phyloP scores from a whole-genome alignment of 768 basidiomycete genomes.

The Jaapia argillacea region DNA sequence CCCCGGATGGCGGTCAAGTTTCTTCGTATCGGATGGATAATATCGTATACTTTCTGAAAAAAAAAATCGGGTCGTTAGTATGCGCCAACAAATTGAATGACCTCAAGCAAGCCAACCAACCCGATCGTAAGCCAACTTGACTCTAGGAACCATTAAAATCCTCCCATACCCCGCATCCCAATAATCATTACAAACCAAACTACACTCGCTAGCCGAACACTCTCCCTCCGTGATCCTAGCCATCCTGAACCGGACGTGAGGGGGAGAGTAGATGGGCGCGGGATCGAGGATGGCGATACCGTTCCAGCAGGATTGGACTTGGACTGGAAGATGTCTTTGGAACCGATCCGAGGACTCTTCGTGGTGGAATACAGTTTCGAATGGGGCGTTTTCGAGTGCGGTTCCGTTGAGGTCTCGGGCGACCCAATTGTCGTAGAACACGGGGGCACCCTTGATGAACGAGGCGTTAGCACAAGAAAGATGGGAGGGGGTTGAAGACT shows the following conservation, averaged over 20 bases:
- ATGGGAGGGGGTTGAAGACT: slow-evolving; percentile 15
- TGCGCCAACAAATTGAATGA: slow-evolving; percentile 3
- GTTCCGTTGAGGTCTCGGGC: slow-evolving; percentile 98
- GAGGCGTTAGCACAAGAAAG: not conserved
- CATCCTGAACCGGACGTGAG: slow-evolving; percentile 94
- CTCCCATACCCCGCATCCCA: slow-evolving; percentile 94
- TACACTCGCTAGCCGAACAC: slow-evolving; percentile 93
- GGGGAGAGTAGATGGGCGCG: slow-evolving; percentile 86
- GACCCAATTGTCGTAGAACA: slow-evolving; percentile 99
- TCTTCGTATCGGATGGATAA: slow-evolving; percentile 82
- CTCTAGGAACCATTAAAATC: slow-evolving; percentile 95
- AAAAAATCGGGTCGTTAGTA: not conserved
- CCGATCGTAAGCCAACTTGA: slow-evolving; percentile 92
- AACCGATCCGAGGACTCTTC: slow-evolving; percentile 66
- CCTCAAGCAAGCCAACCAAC: slow-evolving; percentile 29
- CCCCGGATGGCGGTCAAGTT: slow-evolving; percentile 96
- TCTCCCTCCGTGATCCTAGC: slow-evolving; percentile 80
- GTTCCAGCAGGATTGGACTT: slow-evolving; percentile 99
- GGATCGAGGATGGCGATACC: slow-evolving; percentile 94
- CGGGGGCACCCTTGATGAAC: slow-evolving; percentile 61
- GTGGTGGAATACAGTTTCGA: slow-evolving; percentile 91
- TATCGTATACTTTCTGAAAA: slow-evolving; percentile 80
- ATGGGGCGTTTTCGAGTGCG: slow-evolving; percentile 95
- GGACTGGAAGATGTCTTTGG: slow-evolving; percentile 86
- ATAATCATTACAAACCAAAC: slow-evolving; percentile 96